These are phyloP conservation scores for Candida sp. DNA, from an alignment of 1,139 yeast genomes.

Conservation along the genomic window DNA sequence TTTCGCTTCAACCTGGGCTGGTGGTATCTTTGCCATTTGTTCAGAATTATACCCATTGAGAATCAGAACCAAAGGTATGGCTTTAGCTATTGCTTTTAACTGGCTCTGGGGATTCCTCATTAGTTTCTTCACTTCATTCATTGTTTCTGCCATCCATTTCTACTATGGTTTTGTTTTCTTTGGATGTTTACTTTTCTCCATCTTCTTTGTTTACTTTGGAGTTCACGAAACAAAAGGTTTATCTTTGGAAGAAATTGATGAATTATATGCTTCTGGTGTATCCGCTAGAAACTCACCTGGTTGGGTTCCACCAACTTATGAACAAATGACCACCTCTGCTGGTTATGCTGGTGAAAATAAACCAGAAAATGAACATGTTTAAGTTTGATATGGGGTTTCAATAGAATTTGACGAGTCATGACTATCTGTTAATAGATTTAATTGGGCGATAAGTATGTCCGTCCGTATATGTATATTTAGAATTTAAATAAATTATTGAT, in stretches of 20 bases:
- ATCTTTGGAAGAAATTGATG: slow-evolving; percentile 62
- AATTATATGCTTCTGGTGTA: slow-evolving; percentile 45
- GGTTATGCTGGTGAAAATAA: slow-evolving; percentile 28
- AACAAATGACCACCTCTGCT: slow-evolving; percentile 27
- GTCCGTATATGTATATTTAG: slow-evolving; percentile 17
- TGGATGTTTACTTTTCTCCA: slow-evolving; percentile 60
- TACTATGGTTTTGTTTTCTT: slow-evolving; percentile 75
- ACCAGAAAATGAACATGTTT: slow-evolving; percentile 19
- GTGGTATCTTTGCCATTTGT: slow-evolving; percentile 73
- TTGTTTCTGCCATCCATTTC: slow-evolving; percentile 41
- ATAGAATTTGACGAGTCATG: slow-evolving; percentile 1
- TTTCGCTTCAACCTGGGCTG: slow-evolving; percentile 89
- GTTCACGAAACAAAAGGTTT: slow-evolving; percentile 65
- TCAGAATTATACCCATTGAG: slow-evolving; percentile 80
- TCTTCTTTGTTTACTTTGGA: slow-evolving; percentile 49
- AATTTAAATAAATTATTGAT: slow-evolving; percentile 10
- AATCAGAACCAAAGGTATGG: slow-evolving; percentile 77
- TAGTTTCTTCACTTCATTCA: slow-evolving; percentile 72
- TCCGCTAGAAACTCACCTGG: slow-evolving; percentile 45
- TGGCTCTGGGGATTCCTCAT: slow-evolving; percentile 81
- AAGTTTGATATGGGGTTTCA: slow-evolving; percentile 1
- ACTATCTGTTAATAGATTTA: slow-evolving; percentile 19
- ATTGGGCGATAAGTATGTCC: slow-evolving; percentile 13
- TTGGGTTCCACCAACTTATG: slow-evolving; percentile 43
- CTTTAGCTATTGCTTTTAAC: slow-evolving; percentile 70